Conservation (phyloP, 1,284 basidiomycete genomes). For the Bjerkandera adusta region DNA sequence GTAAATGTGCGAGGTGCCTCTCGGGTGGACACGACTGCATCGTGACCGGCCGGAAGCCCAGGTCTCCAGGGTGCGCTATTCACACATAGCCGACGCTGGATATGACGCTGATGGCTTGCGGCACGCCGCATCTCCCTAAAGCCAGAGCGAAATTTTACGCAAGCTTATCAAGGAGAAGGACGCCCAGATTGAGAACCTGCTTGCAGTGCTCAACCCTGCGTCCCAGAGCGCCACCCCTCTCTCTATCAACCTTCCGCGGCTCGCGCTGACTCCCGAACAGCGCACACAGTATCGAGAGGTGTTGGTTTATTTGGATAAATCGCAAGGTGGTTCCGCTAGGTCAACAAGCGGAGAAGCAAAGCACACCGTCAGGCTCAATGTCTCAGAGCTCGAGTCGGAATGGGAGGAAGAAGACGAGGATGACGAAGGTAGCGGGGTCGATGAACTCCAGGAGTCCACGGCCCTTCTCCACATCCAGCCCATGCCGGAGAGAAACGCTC, state of each 20-base stretch:
- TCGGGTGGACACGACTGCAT: slow-evolving; percentile 31
- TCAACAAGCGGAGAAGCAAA: slow-evolving; percentile 17
- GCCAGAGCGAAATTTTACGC: slow-evolving; percentile 30
- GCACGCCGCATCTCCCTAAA: slow-evolving; percentile 11
- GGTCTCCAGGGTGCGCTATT: slow-evolving; percentile 31
- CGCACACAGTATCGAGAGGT: slow-evolving; percentile 28
- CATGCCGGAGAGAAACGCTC: slow-evolving; percentile 25
- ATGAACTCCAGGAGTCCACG: slow-evolving; percentile 7
- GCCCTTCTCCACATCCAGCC: slow-evolving; percentile 10
- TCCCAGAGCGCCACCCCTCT: slow-evolving; percentile 29
- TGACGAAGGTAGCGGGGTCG: slow-evolving; percentile 19
- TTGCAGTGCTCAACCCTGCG: slow-evolving; percentile 29
- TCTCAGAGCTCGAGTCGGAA: slow-evolving; percentile 30
- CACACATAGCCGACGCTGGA: no score
- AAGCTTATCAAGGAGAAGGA: slow-evolving; percentile 35
- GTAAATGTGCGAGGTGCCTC: slow-evolving; percentile 27
- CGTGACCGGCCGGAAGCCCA: slow-evolving; percentile 34
- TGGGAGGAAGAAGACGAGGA: slow-evolving; percentile 27
- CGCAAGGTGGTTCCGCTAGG: slow-evolving; percentile 14
- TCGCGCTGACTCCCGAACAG: slow-evolving; percentile 24
- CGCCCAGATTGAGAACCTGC: slow-evolving; percentile 29
- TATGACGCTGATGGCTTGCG: neutral
- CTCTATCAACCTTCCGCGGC: slow-evolving; percentile 26
- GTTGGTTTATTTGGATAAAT: slow-evolving; percentile 29
- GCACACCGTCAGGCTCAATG: slow-evolving; percentile 25